phyloP scores from a whole-genome alignment of 768 basidiomycete species.

The Holtermannia corniformis region DNA sequence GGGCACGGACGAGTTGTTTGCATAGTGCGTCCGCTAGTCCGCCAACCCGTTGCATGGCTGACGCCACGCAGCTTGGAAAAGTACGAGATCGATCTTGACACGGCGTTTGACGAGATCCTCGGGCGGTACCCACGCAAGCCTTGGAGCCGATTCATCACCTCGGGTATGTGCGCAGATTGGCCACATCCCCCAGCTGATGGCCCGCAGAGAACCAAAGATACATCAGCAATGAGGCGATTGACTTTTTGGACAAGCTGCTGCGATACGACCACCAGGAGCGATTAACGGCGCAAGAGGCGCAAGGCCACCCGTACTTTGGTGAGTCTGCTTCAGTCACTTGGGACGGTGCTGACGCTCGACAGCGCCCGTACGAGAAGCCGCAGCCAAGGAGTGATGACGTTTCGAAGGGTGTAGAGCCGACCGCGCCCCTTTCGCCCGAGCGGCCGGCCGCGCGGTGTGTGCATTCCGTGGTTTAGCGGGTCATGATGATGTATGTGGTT shows the following conservation, averaged over 20 bases:
- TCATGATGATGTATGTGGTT: neutral
- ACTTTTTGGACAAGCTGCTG: slow-evolving; percentile 87
- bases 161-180: slow-evolving; percentile 30
- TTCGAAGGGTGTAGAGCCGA: neutral
- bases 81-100: slow-evolving; percentile 87
- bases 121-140: slow-evolving; percentile 91
- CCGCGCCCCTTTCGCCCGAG: neutral
- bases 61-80: slow-evolving; percentile 35
- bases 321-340: no score
- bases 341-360: neutral
- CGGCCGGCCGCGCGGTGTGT: neutral
- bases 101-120: slow-evolving; percentile 91
- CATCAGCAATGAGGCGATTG: slow-evolving; percentile 93
- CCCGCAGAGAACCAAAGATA: slow-evolving; percentile 68
- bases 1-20: slow-evolving; percentile 88
- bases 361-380: neutral
- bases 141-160: slow-evolving; percentile 90
- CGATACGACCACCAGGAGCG: slow-evolving; percentile 97
- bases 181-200: neutral
- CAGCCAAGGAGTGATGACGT: neutral
- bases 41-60: neutral
- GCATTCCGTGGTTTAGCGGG: neutral
- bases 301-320: slow-evolving; percentile 82
- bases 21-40: slow-evolving; percentile 48
- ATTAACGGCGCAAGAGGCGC: slow-evolving; percentile 86